Evolutionary conservation across 1,139 yeast species (phyloP).

Genomic region (Geotrichum reessii): DNA sequence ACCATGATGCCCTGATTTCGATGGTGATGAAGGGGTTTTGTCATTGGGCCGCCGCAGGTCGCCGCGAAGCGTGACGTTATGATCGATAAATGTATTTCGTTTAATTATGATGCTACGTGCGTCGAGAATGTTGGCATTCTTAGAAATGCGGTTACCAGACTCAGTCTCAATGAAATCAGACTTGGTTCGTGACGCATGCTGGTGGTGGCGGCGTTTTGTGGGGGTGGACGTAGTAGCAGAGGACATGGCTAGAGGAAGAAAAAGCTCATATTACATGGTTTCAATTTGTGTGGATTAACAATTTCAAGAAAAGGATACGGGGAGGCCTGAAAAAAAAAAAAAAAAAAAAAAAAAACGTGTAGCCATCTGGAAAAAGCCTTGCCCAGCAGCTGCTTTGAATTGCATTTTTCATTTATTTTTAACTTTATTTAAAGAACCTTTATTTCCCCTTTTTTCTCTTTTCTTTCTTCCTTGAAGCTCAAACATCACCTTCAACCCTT

Average conservation of each 20-base stretch:
- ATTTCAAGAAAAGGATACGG: not conserved
- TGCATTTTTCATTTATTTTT: not conserved
- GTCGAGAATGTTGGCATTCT: constrained; percentile 39
- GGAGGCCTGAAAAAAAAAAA: not conserved
- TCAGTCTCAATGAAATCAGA: constrained; percentile 33
- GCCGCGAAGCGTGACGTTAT: constrained; percentile 39
- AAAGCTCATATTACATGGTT: too few species aligned
- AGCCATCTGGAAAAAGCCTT: not conserved
- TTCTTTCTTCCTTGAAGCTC: not conserved
- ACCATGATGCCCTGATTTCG: not conserved
- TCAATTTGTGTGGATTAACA: too few species aligned
- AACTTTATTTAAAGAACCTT: not conserved
- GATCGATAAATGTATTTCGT: constrained; percentile 33
- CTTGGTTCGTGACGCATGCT: not conserved
- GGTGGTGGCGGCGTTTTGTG: not conserved
- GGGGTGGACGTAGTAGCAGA: not conserved
- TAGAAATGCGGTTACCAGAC: constrained; percentile 55
- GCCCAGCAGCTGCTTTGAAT: not conserved
- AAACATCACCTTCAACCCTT: not conserved
- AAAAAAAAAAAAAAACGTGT: not conserved
- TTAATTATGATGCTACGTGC: not conserved
- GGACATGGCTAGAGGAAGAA: not conserved
- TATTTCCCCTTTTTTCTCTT: not conserved
- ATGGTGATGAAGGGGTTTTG: constrained; percentile 18
- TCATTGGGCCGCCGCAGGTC: constrained; percentile 36